Evolutionary conservation across 768 basidiomycete genomes (phyloP).

Genomic region (Tephrocybe rancida): DNA sequence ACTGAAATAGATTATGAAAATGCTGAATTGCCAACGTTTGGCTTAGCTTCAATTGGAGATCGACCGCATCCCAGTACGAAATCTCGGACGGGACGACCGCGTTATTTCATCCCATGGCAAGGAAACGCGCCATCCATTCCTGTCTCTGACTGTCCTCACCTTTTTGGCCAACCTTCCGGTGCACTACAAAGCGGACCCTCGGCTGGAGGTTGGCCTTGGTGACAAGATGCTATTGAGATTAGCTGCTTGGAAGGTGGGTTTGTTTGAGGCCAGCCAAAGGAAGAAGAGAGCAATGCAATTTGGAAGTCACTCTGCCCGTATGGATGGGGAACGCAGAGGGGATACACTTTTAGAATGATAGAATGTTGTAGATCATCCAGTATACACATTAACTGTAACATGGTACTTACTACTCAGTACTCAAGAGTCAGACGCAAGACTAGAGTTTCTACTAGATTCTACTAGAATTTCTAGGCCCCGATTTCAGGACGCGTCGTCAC

Average conservation of each 20-base stretch:
- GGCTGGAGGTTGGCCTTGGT: constrained; percentile 74
- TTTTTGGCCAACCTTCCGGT: constrained; percentile 83
- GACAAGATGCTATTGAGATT: constrained; percentile 88
- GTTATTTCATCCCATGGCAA: constrained; percentile 90
- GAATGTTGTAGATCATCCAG: no score
- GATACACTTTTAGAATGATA: constrained; percentile 39
- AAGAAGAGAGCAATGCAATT: constrained; percentile 99
- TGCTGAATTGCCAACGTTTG: not conserved
- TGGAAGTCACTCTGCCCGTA: constrained; percentile 84
- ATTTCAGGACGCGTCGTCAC: no score
- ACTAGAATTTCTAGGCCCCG: no score
- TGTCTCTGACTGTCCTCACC: constrained; percentile 76
- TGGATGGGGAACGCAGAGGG: constrained; percentile 70
- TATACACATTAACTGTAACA: no score
- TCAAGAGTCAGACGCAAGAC: no score
- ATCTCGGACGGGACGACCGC: constrained; percentile 94
- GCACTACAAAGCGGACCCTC: constrained; percentile 78
- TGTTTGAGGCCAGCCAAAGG: constrained; percentile 69
- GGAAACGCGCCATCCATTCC: constrained; percentile 90
- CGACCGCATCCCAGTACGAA: constrained; percentile 83
- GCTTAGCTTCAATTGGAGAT: constrained; percentile 86
- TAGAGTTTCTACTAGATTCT: no score
- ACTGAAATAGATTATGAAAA: not conserved
- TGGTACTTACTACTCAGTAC: no score
- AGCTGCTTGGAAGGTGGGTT: constrained; percentile 71